Evolutionary conservation across 768 basidiomycete species (phyloP), one percentile per base, ranked within the genome.

Genomic region (Amanita thiersii): DNA sequence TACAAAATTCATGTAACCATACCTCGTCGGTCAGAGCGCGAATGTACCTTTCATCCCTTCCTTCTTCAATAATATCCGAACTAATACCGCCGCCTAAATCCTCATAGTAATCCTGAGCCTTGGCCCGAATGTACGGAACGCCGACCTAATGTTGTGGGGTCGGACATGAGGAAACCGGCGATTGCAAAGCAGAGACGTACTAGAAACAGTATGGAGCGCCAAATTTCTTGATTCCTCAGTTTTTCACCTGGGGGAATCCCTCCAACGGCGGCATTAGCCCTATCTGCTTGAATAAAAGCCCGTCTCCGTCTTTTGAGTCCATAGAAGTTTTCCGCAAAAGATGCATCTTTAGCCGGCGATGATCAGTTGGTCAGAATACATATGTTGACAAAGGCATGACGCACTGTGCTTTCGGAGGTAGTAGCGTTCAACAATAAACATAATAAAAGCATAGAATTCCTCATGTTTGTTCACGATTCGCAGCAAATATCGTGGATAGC

Each of bases 321-420:
- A 60, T 98, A 98, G 57, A 99, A 98, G 53, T 94, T 86, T 60
- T 98, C 94, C 3, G 94, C 73, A 54, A 98, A 93, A 1, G 90
- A 91, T 15, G 93, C 88, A 60, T 83, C 94, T 96, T 28, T 7
- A 52, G 1, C 23, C 7, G 21, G 38, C 33, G 19, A 28, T 12
- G 44, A 40, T 36, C 32, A 41, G 39, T 46, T 33, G 46, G 26
- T 30, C 40, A 8, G 20, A 7, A 3, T 26, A n/a, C 14, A n/a
- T 6, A 18, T 4, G 31, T 15, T 31, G 23, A 9, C 9, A 33
- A n/a, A 31, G 12, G 19, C 15, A 39, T 2, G 32, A 59, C 82
- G 45, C 47, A 92, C 93, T 79, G 53, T 93, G 79, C 56, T 80
- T 85, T 47, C 75, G 76, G 43, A 99, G 79, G 61, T 96, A 93